phyloP scores from a whole-genome alignment of 2,329 filamentous ascomycete species.

The Cordyceps javanica region DNA sequence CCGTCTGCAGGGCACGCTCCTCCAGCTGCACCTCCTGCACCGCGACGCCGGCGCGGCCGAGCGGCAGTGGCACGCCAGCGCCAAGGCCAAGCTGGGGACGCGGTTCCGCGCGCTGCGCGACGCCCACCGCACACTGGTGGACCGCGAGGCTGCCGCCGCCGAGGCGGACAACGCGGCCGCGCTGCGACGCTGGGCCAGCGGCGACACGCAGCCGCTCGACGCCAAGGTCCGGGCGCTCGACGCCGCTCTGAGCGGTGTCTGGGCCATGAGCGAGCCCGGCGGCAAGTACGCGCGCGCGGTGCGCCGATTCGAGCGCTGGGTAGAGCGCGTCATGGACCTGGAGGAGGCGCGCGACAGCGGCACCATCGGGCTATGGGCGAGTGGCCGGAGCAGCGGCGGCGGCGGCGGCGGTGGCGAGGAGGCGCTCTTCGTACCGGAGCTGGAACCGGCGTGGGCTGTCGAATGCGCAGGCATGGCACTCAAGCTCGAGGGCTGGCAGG shows the following conservation, averaged over 20 bases:
- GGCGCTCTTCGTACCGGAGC: conserved; percentile 45
- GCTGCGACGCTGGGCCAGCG: conserved; percentile 43
- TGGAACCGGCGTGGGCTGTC: conserved; percentile 53
- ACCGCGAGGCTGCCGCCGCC: conserved; percentile 35
- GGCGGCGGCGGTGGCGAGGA: conserved; percentile 24
- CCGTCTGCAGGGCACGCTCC: conserved; percentile 56
- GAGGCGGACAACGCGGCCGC: conserved; percentile 47
- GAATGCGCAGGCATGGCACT: conserved; percentile 48
- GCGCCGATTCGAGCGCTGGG: conserved; percentile 55
- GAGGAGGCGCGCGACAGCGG: conserved; percentile 36
- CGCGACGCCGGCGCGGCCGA: conserved; percentile 41
- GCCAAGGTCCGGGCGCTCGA: conserved; percentile 54
- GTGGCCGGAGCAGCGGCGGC: conserved; percentile 21
- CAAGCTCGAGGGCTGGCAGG: conserved; percentile 49
- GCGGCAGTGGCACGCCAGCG: conserved; percentile 50
- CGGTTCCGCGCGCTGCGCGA: conserved; percentile 37
- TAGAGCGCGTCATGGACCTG: conserved; percentile 39
- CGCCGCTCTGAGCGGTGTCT: conserved; percentile 49
- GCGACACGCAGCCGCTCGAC: conserved; percentile 35
- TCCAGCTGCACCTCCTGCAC: conserved; percentile 61
- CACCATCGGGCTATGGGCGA: conserved; percentile 24
- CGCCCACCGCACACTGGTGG: conserved; percentile 29
- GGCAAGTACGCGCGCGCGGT: conserved; percentile 52
- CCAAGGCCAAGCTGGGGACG: conserved; percentile 39
- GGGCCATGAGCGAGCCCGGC: conserved; percentile 48